Evolutionary conservation across 2,329 filamentous ascomycete species (phyloP).

Genomic region (Colletotrichum paranaense): DNA sequence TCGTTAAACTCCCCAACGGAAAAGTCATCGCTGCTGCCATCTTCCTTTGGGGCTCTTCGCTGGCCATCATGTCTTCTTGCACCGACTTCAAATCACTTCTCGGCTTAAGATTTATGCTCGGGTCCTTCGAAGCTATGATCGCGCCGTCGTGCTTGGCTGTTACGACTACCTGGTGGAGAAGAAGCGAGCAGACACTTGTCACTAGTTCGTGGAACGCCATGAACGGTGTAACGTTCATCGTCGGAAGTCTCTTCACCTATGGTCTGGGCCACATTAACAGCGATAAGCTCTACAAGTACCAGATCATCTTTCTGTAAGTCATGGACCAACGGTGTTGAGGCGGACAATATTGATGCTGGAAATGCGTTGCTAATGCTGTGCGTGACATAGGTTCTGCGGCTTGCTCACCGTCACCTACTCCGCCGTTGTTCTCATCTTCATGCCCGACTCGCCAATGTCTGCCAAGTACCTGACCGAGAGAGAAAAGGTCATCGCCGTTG

Average conservation of each 20-base stretch:
- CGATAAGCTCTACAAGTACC: conserved; percentile 30
- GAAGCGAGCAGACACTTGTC: conserved; percentile 61
- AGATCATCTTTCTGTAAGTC: conserved; percentile 41
- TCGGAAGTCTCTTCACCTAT: conserved; percentile 45
- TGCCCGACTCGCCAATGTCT: conserved; percentile 72
- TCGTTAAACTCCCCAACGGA: conserved; percentile 41
- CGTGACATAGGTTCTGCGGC: conserved; percentile 44
- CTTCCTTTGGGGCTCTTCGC: conserved; percentile 40
- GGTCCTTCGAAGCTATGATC: conserved; percentile 60
- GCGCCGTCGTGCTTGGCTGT: conserved; percentile 64
- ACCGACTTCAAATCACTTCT: conserved; percentile 58
- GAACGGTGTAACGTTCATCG: conserved; percentile 66
- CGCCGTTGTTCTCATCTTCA: conserved; percentile 61
- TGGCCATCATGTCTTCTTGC: conserved; percentile 60
- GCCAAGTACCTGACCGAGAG: conserved; percentile 64
- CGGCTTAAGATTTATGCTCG: conserved; percentile 56
- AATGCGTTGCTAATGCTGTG: neutral
- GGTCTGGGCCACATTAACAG: conserved; percentile 45
- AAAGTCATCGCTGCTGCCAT: conserved; percentile 40
- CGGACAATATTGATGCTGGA: accelerated
- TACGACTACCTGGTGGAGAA: conserved; percentile 66
- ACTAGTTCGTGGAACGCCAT: conserved; percentile 62
- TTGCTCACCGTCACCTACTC: conserved; percentile 57
- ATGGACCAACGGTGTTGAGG: accelerated
- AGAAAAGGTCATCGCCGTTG: conserved; percentile 68